Conservation (phyloP, 2,329 filamentous ascomycete genomes). For the Aspergillus clavatus region DNA sequence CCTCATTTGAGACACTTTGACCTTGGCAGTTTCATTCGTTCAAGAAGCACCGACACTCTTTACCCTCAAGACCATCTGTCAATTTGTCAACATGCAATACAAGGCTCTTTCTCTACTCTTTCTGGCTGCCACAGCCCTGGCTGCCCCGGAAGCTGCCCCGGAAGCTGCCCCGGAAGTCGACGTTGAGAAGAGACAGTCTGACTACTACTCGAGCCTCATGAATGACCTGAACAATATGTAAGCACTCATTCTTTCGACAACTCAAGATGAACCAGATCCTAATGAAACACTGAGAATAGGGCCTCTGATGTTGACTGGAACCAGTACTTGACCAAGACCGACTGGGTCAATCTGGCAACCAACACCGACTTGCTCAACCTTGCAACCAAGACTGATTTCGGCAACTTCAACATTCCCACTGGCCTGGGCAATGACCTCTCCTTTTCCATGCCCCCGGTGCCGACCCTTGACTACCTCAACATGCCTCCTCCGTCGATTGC, state of each 20-base stretch:
- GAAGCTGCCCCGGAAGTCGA: not conserved
- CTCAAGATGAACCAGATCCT: not conserved
- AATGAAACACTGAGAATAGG: not conserved
- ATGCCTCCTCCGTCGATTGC: constrained; percentile 22
- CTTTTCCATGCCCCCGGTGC: not conserved
- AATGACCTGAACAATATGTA: not conserved
- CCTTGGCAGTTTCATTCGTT: too few relatives aligned
- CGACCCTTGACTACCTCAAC: constrained; percentile 6
- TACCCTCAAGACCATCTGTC: not conserved
- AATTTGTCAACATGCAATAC: constrained; percentile 18
- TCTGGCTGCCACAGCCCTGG: constrained; percentile 19
- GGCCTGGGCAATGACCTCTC: not conserved
- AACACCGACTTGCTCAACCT: not conserved
- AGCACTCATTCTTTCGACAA: not conserved
- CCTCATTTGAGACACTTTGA: not conserved
- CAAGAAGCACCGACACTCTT: not conserved
- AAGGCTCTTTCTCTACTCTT: constrained; percentile 21
- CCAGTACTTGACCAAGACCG: not conserved
- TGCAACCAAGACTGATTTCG: constrained; percentile 5
- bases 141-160: constrained; percentile 3
- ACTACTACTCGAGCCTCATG: constrained; percentile 4
- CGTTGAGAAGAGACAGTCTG: constrained; percentile 5
- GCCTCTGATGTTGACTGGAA: not conserved
- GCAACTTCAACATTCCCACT: not conserved
- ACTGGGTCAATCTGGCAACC: not conserved